Conservation (phyloP, 768 basidiomycete genomes). For the Mrakia gelida region DNA sequence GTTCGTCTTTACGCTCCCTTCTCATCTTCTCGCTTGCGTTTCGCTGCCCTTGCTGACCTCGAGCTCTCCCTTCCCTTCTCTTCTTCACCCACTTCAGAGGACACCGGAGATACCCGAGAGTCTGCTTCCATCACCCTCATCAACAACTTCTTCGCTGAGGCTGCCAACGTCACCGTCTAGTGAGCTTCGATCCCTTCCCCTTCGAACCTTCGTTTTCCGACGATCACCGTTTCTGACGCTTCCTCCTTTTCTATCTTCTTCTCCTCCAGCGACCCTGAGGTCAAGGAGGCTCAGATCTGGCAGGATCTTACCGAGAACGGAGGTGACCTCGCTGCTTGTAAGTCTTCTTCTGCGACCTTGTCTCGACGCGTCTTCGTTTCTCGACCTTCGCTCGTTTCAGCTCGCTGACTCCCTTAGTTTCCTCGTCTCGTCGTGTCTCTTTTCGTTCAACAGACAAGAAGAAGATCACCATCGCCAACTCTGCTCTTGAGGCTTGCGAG, state of each 20-base stretch:
- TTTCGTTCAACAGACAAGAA: constrained; percentile 64
- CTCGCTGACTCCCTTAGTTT: constrained; percentile 17
- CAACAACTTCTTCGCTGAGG: constrained; percentile 86
- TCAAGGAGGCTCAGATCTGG: constrained; percentile 80
- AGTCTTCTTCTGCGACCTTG: not conserved
- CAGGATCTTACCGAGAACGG: constrained; percentile 38
- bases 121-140: constrained; percentile 91
- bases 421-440: not conserved
- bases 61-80: not conserved
- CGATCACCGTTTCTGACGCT: not conserved
- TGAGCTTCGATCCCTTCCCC: constrained; percentile 63
- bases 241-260: not conserved
- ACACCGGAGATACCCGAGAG: constrained; percentile 98
- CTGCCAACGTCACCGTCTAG: constrained; percentile 78
- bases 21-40: not conserved
- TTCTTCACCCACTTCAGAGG: constrained; percentile 73
- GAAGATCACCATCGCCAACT: constrained; percentile 70
- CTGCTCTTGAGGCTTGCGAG: constrained; percentile 81
- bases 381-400: constrained; percentile 18
- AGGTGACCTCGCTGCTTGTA: constrained; percentile 55
- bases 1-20: not conserved
- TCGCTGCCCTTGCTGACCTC: not conserved
- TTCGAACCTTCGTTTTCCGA: too few relatives aligned
- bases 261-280: constrained; percentile 23
- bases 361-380: not conserved